Percentiles rank a stretch among this genome's conserved stretches.
Conservation (phyloP, 495 filamentous ascomycete species). For the Barbatosphaeria neglecta region DNA sequence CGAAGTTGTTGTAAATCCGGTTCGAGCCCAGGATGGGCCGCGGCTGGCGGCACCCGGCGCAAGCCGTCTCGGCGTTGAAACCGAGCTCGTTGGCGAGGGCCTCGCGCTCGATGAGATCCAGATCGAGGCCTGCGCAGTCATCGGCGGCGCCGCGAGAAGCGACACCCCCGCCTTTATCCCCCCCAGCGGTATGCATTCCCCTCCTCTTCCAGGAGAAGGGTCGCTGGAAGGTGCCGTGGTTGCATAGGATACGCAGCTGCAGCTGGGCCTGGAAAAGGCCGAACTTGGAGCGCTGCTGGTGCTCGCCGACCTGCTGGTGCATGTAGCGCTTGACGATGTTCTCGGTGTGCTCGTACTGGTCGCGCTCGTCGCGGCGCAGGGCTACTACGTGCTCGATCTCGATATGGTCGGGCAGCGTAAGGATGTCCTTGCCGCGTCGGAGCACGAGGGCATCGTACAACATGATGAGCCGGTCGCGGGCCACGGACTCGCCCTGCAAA, state of each 20-base stretch:
- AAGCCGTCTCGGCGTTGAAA: constrained; percentile 6
- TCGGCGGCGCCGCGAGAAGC: neutral
- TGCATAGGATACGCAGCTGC: constrained; percentile 33
- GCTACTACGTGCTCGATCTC: constrained; percentile 6
- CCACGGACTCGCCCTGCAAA: constrained; percentile 11
- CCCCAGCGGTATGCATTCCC: too few relatives aligned
- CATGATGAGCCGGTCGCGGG: constrained; percentile 17
- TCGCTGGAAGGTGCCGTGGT: constrained; percentile 33
- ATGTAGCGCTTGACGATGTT: constrained; percentile 21
- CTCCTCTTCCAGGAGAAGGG: constrained; percentile 21
- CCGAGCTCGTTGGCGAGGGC: constrained; percentile 9
- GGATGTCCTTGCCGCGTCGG: constrained; percentile 22
- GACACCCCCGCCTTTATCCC: constrained; percentile 5
- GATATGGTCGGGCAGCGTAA: constrained; percentile 23
- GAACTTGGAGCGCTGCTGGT: constrained; percentile 11
- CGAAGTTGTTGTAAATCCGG: constrained; percentile 5
- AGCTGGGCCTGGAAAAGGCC: constrained; percentile 29
- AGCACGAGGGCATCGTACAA: constrained; percentile 27
- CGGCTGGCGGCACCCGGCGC: constrained; percentile 12
- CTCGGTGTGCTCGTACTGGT: constrained; percentile 19
- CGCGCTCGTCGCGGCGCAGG: constrained; percentile 17
- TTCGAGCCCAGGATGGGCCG: constrained; percentile 12
- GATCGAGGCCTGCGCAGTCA: neutral
- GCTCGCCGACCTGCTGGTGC: constrained; percentile 12
- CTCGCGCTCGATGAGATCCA: constrained; percentile 4